Evolutionary conservation across 2,329 filamentous ascomycete species (phyloP).

Genomic region (Paecilomyces variotii): DNA sequence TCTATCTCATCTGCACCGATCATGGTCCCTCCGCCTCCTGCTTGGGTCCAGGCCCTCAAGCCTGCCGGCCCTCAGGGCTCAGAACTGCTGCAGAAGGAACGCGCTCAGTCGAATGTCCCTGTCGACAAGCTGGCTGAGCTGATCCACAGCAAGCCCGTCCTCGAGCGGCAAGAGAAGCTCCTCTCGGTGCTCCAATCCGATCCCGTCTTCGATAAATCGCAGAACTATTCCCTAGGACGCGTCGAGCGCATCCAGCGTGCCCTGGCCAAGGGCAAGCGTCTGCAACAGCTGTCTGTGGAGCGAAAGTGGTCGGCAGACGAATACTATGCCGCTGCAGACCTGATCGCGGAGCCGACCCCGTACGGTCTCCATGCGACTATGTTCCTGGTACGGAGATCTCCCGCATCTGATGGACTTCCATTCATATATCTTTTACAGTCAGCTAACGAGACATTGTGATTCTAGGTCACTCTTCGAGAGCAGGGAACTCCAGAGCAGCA

Average conservation of each 20-base stretch:
- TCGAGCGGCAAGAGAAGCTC: constrained; percentile 54
- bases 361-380: constrained; percentile 66
- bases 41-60: constrained; percentile 61
- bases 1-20: neutral
- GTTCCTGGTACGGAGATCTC: constrained; percentile 49
- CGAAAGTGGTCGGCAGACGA: constrained; percentile 63
- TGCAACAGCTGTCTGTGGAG: constrained; percentile 58
- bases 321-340: constrained; percentile 54
- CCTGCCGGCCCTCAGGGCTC: constrained; percentile 60
- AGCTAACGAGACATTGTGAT: neutral
- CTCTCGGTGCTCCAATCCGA: constrained; percentile 59
- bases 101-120: constrained; percentile 58
- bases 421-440: too few relatives aligned
- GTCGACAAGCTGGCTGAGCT: constrained; percentile 61
- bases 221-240: constrained; percentile 67
- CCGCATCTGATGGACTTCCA: neutral
- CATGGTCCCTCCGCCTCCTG: constrained; percentile 40
- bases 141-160: constrained; percentile 58
- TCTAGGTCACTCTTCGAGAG: constrained; percentile 20
- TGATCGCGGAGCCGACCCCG: constrained; percentile 65
- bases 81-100: constrained; percentile 61
- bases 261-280: constrained; percentile 60
- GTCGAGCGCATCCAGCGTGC: constrained; percentile 61
- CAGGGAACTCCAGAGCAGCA: constrained; percentile 68
- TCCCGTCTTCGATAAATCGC: constrained; percentile 67